Evolutionary conservation across 148 eudicot species (phyloP).

Genomic region (Mesembryanthemum crystallinum): DNA sequence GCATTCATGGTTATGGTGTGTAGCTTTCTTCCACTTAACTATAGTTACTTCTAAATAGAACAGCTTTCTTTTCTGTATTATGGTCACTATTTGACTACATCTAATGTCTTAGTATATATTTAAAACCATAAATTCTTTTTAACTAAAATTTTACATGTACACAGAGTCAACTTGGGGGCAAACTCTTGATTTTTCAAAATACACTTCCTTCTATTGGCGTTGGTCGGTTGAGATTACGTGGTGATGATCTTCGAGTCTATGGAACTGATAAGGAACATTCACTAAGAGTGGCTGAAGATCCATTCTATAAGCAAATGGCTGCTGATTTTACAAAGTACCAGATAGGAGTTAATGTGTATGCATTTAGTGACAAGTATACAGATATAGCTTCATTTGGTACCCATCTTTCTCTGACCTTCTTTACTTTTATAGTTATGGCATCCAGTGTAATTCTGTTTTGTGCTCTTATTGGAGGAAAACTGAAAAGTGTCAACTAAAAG

Average conservation of each 20-base stretch:
- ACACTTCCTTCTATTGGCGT: conserved; percentile 89
- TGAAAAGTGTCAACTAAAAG: not conserved
- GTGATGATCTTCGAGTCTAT: conserved; percentile 73
- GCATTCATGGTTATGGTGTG: conserved; percentile 92
- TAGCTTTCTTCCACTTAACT: not conserved
- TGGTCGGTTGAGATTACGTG: conserved; percentile 90
- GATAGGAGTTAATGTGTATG: conserved; percentile 86
- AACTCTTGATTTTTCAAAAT: conserved; percentile 89
- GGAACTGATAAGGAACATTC: conserved; percentile 95
- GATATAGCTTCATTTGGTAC: conserved; percentile 94
- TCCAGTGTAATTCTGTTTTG: not conserved
- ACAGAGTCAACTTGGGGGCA: conserved; percentile 97
- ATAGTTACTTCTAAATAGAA: not conserved
- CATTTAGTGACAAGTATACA: conserved; percentile 94
- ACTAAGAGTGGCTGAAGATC: conserved; percentile 83
- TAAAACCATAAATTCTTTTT: not conserved
- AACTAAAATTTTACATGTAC: conserved; percentile 14
- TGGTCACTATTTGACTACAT: not conserved
- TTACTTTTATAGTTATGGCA: not conserved
- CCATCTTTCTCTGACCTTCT: conserved; percentile 12
- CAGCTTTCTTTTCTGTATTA: not conserved
- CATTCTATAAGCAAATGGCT: conserved; percentile 99
- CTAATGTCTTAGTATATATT: not conserved
- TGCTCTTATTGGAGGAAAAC: not conserved
- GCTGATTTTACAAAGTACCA: conserved; percentile 93